Conservation (phyloP, 192 early-diverging fungal genomes). For the Linderina pennispora region DNA sequence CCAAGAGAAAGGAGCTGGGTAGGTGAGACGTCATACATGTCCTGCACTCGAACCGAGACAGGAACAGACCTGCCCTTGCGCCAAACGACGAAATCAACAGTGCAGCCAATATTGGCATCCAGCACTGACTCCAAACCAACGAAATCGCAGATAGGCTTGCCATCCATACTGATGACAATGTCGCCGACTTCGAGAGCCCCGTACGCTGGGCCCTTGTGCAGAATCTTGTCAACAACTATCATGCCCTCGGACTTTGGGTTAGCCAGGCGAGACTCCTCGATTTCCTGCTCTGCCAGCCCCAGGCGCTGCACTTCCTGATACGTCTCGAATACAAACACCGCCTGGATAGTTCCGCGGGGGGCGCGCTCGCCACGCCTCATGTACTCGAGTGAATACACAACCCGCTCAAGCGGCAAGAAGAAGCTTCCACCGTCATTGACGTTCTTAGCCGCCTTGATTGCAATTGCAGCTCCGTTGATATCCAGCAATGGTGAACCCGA, state of each 20-base stretch:
- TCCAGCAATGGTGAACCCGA: constrained; percentile 73
- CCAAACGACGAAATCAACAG: constrained; percentile 49
- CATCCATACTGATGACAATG: constrained; percentile 58
- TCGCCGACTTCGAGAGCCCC: constrained; percentile 58
- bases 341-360: constrained; percentile 70
- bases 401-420: constrained; percentile 66
- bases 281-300: too few species aligned
- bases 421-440: constrained; percentile 51
- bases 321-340: constrained; percentile 59
- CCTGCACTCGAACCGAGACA: constrained; percentile 51
- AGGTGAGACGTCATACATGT: constrained; percentile 73
- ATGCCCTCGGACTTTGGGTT: too few species aligned
- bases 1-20: constrained; percentile 75
- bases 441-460: constrained; percentile 41
- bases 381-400: constrained; percentile 55
- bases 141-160: constrained; percentile 54
- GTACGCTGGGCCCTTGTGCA: constrained; percentile 68
- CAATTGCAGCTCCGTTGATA: constrained; percentile 68
- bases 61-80: constrained; percentile 46
- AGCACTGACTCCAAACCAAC: constrained; percentile 53
- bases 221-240: constrained; percentile 54
- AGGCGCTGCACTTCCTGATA: constrained; percentile 41
- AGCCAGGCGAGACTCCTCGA: too few species aligned
- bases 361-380: constrained; percentile 50
- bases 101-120: constrained; percentile 52